Base-by-base conservation (phyloP, 108 stramenopile genomes). In the Pseudonitzschia pungens region DNA sequence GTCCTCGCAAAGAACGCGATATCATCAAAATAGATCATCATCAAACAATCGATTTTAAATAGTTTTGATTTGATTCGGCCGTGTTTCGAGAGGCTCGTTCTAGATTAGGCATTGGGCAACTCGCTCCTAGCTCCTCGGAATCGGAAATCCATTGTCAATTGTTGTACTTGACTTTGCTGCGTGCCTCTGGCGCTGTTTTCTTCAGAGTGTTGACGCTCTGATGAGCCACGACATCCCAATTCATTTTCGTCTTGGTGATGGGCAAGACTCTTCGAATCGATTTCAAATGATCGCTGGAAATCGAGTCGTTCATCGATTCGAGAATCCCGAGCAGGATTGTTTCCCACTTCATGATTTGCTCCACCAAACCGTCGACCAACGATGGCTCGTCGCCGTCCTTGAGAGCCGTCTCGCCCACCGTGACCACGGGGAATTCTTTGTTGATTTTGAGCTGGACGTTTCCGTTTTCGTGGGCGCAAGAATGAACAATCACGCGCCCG, bases 241-340 rank as follows among this genome's bases (percentile, higher is more conserved):
- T 89, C 94, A 96, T 92, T 80, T 87, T 89, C 20, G 87, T 89
- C 62, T 85, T 81, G 10, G 90, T 90, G 68, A 96, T 75, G 15
- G 94, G 94, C 81, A 93, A 77, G 60, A 93, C 87, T 26, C 92
- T 74, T 14, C 94, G 84, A 66, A 96, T 82, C 29, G 82, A 67
- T 73, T 86, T 83, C 40, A 93, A 64, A 42, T 66, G 54, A 31
- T 81, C 74, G 12, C 52, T 69, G 9, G 76, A 69, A 68, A 84
- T 77, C n/a, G 53, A 68, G 10, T 80, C 76, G 43, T 89, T 86
- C 79, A 89, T 78, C 18, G 71, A 79, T 44, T 70, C 62, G 31
- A 90, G 51, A 57, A 81, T 68, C 18, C 22, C 69, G 68, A 84
- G 64, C 28, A 89, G 28, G 51, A 78, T 74, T n/a, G 80, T 71